These are phyloP conservation scores for Boletus edulis DNA, from an alignment of 768 basidiomycete genomes.

Conservation along the genomic window DNA sequence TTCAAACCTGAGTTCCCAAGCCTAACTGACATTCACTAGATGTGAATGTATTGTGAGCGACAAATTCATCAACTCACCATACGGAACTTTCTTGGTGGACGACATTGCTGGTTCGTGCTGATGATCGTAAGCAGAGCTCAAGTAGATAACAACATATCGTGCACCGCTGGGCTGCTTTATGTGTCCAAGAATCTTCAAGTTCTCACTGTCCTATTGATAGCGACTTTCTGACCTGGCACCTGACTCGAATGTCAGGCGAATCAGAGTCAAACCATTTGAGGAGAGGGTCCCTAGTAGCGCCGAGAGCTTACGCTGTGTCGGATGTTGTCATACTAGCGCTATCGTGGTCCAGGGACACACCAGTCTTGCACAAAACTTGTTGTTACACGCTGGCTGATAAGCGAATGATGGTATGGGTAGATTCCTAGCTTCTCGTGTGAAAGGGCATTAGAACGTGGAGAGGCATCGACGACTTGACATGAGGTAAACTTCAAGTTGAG, in stretches of 20 bases:
- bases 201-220: constrained; percentile 22
- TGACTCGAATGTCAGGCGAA: background rate
- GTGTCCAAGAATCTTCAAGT: background rate
- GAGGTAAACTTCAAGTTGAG: background rate
- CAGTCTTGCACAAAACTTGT: background rate
- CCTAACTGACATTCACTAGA: constrained; percentile 28
- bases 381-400: background rate
- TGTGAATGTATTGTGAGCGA: background rate
- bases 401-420: background rate
- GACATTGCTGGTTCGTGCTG: constrained; percentile 15
- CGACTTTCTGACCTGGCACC: background rate
- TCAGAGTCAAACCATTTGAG: background rate
- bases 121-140: background rate
- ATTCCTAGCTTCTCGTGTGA: constrained; percentile 18
- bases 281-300: background rate
- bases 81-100: constrained; percentile 27
- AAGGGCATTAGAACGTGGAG: background rate
- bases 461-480: background rate
- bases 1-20: constrained; percentile 49
- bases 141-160: background rate
- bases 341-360: background rate
- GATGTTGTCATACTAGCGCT: background rate
- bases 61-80: constrained; percentile 24
- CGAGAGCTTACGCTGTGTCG: background rate
- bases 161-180: background rate